These are phyloP conservation scores for Trichoderma aggressivum DNA, from an alignment of 2,329 filamentous ascomycete species.

Conservation along the genomic window DNA sequence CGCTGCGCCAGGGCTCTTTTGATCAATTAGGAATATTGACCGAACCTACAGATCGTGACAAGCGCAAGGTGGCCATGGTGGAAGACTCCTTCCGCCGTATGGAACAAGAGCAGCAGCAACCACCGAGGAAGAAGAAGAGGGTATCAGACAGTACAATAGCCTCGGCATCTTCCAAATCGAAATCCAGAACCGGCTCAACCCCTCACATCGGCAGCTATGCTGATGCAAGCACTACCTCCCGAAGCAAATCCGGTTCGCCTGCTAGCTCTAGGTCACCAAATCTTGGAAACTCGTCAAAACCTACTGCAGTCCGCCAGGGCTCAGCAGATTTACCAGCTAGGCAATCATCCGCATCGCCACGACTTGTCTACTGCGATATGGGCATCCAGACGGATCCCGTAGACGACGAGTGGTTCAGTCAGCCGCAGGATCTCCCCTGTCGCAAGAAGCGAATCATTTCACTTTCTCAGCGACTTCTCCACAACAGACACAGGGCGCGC, in stretches of 20 bases:
- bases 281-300: slow-evolving; percentile 28
- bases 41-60: slow-evolving; percentile 63
- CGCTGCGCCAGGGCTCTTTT: slow-evolving; percentile 56
- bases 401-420: slow-evolving; percentile 51
- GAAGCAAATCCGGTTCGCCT: slow-evolving; percentile 54
- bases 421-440: slow-evolving; percentile 33
- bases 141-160: slow-evolving; percentile 50
- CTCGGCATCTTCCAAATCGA: slow-evolving; percentile 38
- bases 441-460: slow-evolving; percentile 50
- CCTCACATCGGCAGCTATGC: slow-evolving; percentile 43
- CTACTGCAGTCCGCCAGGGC: slow-evolving; percentile 28
- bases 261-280: slow-evolving; percentile 41
- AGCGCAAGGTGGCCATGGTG: slow-evolving; percentile 63
- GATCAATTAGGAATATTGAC: slow-evolving; percentile 59
- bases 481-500: slow-evolving; percentile 44
- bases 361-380: slow-evolving; percentile 48
- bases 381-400: slow-evolving; percentile 55
- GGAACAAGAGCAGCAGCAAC: slow-evolving; percentile 54
- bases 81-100: slow-evolving; percentile 62
- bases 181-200: slow-evolving; percentile 37
- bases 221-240: slow-evolving; percentile 52
- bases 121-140: slow-evolving; percentile 61
- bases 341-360: slow-evolving; percentile 38
- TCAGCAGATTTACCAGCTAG: slow-evolving; percentile 33
- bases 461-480: slow-evolving; percentile 51